Evolutionary conservation across 768 basidiomycete genomes (phyloP).

Genomic region (Boletus sp.): DNA sequence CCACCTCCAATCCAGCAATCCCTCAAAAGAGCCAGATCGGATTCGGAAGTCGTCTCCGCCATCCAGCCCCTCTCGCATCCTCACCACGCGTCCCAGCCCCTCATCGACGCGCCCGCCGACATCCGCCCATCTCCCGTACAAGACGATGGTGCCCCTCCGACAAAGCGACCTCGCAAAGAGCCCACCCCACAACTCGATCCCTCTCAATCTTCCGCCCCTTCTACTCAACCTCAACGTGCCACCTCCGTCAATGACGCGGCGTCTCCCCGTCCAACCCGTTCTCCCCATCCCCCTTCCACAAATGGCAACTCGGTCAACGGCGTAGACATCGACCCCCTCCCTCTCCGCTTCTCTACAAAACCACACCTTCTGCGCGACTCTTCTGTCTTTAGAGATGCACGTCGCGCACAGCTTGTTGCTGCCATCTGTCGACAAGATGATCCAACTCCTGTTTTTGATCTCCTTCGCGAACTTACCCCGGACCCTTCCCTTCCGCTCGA

Average conservation of each 20-base stretch:
- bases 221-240: constrained; percentile 24
- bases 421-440: constrained; percentile 71
- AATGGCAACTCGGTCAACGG: constrained; percentile 45
- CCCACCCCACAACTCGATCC: constrained; percentile 35
- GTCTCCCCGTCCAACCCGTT: constrained; percentile 40
- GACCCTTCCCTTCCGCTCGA: constrained; percentile 43
- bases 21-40: constrained; percentile 62
- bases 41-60: constrained; percentile 49
- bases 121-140: constrained; percentile 44
- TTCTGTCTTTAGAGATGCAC: constrained; percentile 45
- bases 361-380: constrained; percentile 56
- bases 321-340: constrained; percentile 43
- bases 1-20: constrained; percentile 46
- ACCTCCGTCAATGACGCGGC: constrained; percentile 33
- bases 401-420: constrained; percentile 60
- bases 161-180: constrained; percentile 70
- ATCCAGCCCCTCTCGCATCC: constrained; percentile 12
- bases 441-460: constrained; percentile 54
- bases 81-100: constrained; percentile 22
- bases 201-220: constrained; percentile 15
- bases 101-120: constrained; percentile 39
- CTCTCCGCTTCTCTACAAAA: constrained; percentile 66
- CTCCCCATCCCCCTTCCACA: constrained; percentile 42
- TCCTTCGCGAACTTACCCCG: constrained; percentile 61
- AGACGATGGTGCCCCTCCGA: constrained; percentile 63